These are phyloP conservation scores for Elongisporangium undulatum DNA, from an alignment of 352 stramenopile genomes.

Conservation along the genomic window DNA sequence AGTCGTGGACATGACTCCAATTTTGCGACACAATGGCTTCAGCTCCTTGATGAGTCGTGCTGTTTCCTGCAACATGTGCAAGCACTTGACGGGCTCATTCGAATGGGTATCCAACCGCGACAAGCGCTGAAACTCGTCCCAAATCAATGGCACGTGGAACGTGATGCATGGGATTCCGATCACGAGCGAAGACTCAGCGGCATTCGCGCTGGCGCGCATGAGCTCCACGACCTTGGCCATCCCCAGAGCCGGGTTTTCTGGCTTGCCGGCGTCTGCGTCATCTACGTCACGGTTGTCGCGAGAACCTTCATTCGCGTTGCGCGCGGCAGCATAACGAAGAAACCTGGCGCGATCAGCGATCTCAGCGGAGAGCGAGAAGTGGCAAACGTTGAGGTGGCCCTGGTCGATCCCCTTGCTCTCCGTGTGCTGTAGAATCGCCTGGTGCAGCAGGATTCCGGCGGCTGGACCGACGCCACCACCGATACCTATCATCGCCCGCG, in stretches of 20 bases:
- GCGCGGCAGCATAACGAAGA: conserved; percentile 6
- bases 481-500: conserved; percentile 32
- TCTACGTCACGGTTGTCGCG: neutral
- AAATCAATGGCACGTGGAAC: conserved; percentile 45
- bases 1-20: conserved; percentile 44
- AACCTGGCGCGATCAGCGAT: conserved; percentile 32
- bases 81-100: conserved; percentile 19
- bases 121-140: conserved; percentile 26
- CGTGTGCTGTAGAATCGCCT: conserved; percentile 44
- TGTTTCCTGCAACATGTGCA: conserved; percentile 46
- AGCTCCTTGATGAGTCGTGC: conserved; percentile 24
- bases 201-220: conserved; percentile 16
- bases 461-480: conserved; percentile 40
- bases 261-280: conserved; percentile 1
- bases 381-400: conserved; percentile 40
- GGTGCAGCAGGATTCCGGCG: conserved; percentile 46
- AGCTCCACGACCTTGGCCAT: conserved; percentile 48
- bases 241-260: conserved; percentile 40
- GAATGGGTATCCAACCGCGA: conserved; percentile 1
- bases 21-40: conserved; percentile 12
- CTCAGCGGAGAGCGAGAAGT: conserved; percentile 39
- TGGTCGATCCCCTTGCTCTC: conserved; percentile 40
- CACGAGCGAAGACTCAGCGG: conserved; percentile 23
- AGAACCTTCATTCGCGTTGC: neutral
- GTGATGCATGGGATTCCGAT: conserved; percentile 44